A percentile compares a stretch with the other conserved stretches of the same genome.
These are phyloP conservation scores for Plasmodium malariae DNA, from an alignment of 169 alveolate species.

Conservation along the genomic window DNA sequence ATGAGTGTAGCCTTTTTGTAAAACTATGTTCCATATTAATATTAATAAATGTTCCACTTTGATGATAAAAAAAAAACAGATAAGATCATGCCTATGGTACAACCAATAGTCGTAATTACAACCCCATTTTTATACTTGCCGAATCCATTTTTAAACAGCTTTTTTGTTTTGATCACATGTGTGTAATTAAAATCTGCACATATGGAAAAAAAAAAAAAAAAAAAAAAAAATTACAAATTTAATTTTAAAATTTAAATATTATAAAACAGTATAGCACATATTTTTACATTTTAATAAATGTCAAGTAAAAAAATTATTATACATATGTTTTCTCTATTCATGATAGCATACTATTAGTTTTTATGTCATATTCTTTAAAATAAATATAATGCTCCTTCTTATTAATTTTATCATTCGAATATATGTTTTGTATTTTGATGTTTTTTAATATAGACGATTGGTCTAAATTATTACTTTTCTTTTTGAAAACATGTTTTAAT, in stretches of 20 bases:
- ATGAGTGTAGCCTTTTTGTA: background rate
- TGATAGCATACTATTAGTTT: constrained; percentile 31
- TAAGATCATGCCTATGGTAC: constrained; percentile 43
- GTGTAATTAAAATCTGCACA: constrained; percentile 35
- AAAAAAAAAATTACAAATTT: no score
- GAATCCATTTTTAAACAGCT: constrained; percentile 28
- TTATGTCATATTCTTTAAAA: constrained; percentile 72
- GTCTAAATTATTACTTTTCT: background rate
- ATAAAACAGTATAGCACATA: no score
- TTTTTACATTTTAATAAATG: no score
- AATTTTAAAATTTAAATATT: no score
- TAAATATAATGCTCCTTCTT: constrained; percentile 75
- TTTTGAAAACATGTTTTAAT: constrained; percentile 30
- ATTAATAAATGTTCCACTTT: constrained; percentile 39
- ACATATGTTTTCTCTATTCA: constrained; percentile 10
- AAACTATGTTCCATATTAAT: constrained; percentile 6
- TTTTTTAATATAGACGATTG: constrained; percentile 65
- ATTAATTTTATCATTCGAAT: constrained; percentile 59
- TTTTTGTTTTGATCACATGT: constrained; percentile 34
- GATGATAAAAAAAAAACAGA: constrained; percentile 49
- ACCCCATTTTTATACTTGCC: constrained; percentile 18
- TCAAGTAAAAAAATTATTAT: background rate
- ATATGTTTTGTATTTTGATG: constrained; percentile 66
- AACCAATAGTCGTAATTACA: constrained; percentile 34
- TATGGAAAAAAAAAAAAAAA: background rate